A percentile compares a stretch with the other conserved stretches of the same genome.
Evolutionary conservation across 345 rosid genomes (phyloP).

Genomic region (Brassica nigra): DNA sequence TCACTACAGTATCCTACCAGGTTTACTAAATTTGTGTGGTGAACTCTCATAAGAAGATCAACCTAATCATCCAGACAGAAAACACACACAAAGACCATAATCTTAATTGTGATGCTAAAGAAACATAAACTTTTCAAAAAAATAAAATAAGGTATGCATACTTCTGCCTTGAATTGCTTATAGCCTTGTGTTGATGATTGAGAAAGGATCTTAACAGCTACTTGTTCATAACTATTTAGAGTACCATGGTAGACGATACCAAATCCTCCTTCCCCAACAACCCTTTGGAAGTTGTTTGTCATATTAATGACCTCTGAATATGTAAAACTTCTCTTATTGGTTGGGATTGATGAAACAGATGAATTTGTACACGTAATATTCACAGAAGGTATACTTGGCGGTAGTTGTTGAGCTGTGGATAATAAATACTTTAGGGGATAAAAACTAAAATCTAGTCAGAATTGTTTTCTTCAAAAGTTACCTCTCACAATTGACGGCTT

Average conservation of each 20-base stretch:
- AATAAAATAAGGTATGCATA: neutral
- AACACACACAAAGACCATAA: neutral
- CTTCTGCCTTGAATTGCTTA: neutral
- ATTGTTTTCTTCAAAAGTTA: neutral
- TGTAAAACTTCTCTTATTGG: neutral
- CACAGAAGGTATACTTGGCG: neutral
- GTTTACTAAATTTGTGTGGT: neutral
- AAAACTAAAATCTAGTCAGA: neutral
- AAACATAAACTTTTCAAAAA: neutral
- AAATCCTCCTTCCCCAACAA: neutral
- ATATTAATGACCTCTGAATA: neutral
- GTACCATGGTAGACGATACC: neutral
- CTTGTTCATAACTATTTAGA: neutral
- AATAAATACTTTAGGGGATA: neutral
- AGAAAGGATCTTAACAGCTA: neutral
- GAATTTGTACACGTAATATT: neutral
- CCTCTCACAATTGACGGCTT: neutral
- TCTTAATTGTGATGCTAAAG: neutral
- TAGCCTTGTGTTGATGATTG: neutral
- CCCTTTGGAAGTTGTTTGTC: neutral
- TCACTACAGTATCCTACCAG: neutral
- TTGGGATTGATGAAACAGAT: slow-evolving; percentile 3
- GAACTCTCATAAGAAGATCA: neutral
- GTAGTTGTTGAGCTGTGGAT: neutral
- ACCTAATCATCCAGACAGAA: slow-evolving; percentile 1